Percentiles rank a stretch among this genome's conserved stretches.
Evolutionary conservation across 345 rosid genomes (phyloP).

Genomic region (Syzygium jambos): DNA sequence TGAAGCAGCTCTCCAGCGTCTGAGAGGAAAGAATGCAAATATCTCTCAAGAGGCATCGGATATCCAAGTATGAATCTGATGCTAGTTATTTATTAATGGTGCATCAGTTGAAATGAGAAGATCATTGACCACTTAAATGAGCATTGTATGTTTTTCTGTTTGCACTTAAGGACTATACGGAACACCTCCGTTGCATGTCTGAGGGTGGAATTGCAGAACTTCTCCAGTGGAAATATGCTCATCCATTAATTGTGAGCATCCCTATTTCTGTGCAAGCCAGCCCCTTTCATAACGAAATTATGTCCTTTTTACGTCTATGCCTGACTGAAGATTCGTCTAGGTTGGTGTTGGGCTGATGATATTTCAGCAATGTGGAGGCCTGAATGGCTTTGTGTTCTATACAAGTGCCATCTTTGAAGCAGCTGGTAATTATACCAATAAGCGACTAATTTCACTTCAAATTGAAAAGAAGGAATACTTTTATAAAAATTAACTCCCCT

Average conservation of each 20-base stretch:
- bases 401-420: conserved; percentile 16
- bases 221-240: conserved; percentile 11
- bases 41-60: conserved; percentile 13
- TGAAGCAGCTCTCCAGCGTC: conserved; percentile 12
- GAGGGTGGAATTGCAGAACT: conserved; percentile 9
- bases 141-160: not conserved
- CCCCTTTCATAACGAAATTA: not conserved
- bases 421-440: conserved; percentile 14
- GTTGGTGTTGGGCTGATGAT: conserved; percentile 36
- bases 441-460: not conserved
- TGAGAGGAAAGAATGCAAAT: conserved; percentile 19
- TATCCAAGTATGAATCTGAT: not conserved
- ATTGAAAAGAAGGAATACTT: not conserved
- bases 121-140: not conserved
- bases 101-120: not conserved
- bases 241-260: conserved; percentile 3
- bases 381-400: conserved; percentile 30
- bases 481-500: not conserved
- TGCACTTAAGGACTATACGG: conserved; percentile 15
- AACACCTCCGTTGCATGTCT: conserved; percentile 1
- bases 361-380: conserved; percentile 33
- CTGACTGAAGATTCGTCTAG: conserved; percentile 1
- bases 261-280: not conserved
- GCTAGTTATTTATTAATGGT: not conserved
- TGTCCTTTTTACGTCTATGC: not conserved